These are phyloP conservation scores for Aspergillus fijiensis DNA, from an alignment of 2,329 filamentous ascomycete species.

Conservation along the genomic window DNA sequence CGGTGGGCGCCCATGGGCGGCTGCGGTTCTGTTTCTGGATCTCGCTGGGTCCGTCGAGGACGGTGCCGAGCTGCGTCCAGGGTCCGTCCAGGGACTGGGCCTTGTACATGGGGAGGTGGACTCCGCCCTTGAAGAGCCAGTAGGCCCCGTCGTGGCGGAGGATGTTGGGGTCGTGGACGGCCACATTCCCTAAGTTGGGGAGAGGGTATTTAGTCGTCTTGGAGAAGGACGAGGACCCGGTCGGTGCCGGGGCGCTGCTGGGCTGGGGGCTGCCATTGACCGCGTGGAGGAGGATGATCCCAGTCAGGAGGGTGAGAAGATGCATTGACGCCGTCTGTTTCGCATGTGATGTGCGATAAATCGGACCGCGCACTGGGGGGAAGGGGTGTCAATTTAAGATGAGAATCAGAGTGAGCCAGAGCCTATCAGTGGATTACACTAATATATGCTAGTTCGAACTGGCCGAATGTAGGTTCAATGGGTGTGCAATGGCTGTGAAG, in stretches of 20 bases:
- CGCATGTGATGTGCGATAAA: not conserved
- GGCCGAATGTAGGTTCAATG: not conserved
- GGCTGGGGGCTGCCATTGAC: slow-evolving; percentile 11
- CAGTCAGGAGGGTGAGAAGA: not conserved
- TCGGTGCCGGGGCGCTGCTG: not conserved
- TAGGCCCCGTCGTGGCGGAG: slow-evolving; percentile 28
- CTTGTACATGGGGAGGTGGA: slow-evolving; percentile 28
- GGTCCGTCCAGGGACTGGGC: slow-evolving; percentile 31
- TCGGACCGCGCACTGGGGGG: not conserved
- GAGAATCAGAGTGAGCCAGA: too few relatives aligned
- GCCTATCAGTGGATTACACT: too few relatives aligned
- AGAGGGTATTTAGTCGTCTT: slow-evolving; percentile 27
- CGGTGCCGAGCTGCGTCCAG: slow-evolving; percentile 34
- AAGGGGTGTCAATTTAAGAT: too few relatives aligned
- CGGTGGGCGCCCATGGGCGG: slow-evolving; percentile 38
- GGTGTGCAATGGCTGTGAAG: not conserved
- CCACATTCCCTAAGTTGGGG: slow-evolving; percentile 30
- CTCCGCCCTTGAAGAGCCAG: slow-evolving; percentile 38
- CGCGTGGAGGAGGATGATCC: slow-evolving; percentile 11
- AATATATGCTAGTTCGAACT: not conserved
- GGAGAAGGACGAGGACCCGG: slow-evolving; percentile 22
- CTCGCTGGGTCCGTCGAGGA: slow-evolving; percentile 30
- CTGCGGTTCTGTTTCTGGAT: slow-evolving; percentile 32
- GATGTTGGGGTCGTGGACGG: slow-evolving; percentile 37
- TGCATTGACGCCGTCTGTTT: not conserved